Evolutionary conservation across 768 basidiomycete species (phyloP).

Genomic region (Serendipita vermifera): DNA sequence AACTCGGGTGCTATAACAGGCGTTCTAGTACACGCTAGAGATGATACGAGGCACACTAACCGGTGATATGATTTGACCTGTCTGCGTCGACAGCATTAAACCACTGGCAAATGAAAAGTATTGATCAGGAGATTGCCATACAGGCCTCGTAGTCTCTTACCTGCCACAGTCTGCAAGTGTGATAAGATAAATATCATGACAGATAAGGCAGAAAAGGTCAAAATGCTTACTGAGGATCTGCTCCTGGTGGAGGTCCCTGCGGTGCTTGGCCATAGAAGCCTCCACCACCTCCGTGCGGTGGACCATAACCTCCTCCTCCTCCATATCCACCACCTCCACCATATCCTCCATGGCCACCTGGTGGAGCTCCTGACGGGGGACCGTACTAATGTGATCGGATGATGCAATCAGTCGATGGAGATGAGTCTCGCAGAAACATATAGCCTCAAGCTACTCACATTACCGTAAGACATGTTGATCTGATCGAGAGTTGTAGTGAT

Average conservation of each 20-base stretch:
- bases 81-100: slow-evolving; percentile 58
- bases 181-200: not conserved
- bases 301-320: slow-evolving; percentile 10
- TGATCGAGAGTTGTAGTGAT: too few species aligned
- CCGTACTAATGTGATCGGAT: slow-evolving; percentile 22
- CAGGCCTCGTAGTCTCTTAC: not conserved
- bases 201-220: not conserved
- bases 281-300: slow-evolving; percentile 19
- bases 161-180: not conserved
- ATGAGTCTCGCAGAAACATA: too few species aligned
- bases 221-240: slow-evolving; percentile 57
- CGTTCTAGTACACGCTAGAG: slow-evolving; percentile 27
- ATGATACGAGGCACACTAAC: slow-evolving; percentile 40
- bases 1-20: slow-evolving; percentile 14
- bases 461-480: too few species aligned
- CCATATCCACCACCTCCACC: slow-evolving; percentile 19
- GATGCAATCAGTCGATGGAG: too few species aligned
- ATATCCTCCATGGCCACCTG: slow-evolving; percentile 16
- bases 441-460: too few species aligned
- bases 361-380: slow-evolving; percentile 25
- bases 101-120: slow-evolving; percentile 41
- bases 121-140: not conserved
- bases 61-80: slow-evolving; percentile 54
- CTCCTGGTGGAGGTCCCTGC: slow-evolving; percentile 44
- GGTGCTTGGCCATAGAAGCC: slow-evolving; percentile 23